Conservation (phyloP, 1,284 basidiomycete genomes). For the Rhodotorula sp. region DNA sequence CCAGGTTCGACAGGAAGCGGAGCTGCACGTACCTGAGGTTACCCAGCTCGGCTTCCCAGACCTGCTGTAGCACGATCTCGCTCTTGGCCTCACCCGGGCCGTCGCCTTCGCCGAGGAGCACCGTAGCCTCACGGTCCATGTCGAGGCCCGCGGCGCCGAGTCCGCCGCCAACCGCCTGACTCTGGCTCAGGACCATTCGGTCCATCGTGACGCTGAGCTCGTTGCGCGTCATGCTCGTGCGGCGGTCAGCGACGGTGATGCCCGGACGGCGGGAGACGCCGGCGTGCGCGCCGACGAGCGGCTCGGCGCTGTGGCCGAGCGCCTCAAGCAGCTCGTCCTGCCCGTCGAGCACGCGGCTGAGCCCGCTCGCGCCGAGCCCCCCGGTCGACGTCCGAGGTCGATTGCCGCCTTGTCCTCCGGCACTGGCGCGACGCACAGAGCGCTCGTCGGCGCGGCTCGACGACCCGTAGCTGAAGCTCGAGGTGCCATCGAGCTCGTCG, state of each 20-base stretch:
- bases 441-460: not conserved
- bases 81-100: constrained; percentile 34
- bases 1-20: too few species aligned
- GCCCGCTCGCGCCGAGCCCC: not conserved
- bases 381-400: not conserved
- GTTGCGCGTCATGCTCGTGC: constrained; percentile 51
- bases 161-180: constrained; percentile 10
- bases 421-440: not conserved
- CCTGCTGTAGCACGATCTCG: constrained; percentile 48
- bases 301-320: not conserved
- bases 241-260: constrained; percentile 10
- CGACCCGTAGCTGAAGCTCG: too few species aligned
- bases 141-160: constrained; percentile 57
- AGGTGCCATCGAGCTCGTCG: not conserved
- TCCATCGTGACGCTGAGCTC: constrained; percentile 66
- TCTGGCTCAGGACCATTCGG: constrained; percentile 60
- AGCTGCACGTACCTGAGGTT: constrained; percentile 44
- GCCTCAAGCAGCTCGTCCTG: constrained; percentile 4
- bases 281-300: not conserved
- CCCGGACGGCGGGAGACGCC: not conserved
- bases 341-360: not conserved
- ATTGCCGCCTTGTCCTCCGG: not conserved
- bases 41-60: constrained; percentile 42
- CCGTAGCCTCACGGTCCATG: constrained; percentile 59
- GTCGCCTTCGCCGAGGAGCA: constrained; percentile 50